phyloP scores from a whole-genome alignment of 179 eudicot species.

The Dionaea muscipula region DNA sequence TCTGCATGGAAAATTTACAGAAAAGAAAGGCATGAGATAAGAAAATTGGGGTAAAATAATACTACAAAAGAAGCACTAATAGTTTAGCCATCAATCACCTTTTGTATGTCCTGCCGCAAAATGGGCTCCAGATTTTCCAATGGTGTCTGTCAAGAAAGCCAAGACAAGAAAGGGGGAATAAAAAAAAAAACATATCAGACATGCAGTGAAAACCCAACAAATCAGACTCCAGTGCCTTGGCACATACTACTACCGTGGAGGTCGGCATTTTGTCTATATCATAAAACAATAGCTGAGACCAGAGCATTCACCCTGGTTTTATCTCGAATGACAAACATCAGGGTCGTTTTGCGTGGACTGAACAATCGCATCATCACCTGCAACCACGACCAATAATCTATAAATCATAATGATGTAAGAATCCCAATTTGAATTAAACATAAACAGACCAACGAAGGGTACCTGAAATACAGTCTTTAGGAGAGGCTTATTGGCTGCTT shows the following conservation, averaged over 20 bases:
- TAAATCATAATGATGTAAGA: not conserved
- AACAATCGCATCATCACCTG: slow-evolving; percentile 95
- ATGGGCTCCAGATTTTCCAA: slow-evolving; percentile 91
- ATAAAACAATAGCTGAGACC: not conserved
- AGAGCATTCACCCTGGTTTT: slow-evolving; percentile 67
- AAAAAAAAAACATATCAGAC: no score
- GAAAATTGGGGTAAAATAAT: no score
- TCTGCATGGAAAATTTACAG: slow-evolving; percentile 27
- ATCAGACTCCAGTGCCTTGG: no score
- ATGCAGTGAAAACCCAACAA: no score
- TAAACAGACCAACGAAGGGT: not conserved
- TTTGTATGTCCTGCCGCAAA: slow-evolving; percentile 82
- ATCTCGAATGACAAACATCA: slow-evolving; percentile 97
- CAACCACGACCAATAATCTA: slow-evolving; percentile 2
- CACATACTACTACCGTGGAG: no score
- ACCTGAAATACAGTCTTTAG: slow-evolving; percentile 98
- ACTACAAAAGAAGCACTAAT: not conserved
- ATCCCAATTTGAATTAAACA: slow-evolving; percentile 2
- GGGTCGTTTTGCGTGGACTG: slow-evolving; percentile 96
- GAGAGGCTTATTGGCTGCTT: slow-evolving; percentile 31
- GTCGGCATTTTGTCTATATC: no score
- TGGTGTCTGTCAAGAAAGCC: slow-evolving; percentile 55
- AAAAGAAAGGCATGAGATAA: not conserved
- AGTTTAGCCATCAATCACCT: slow-evolving; percentile 58
- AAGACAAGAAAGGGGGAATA: slow-evolving; percentile 3